These are phyloP conservation scores for Acmispon strigosus DNA, from an alignment of 306 rosid genomes.

Conservation along the genomic window DNA sequence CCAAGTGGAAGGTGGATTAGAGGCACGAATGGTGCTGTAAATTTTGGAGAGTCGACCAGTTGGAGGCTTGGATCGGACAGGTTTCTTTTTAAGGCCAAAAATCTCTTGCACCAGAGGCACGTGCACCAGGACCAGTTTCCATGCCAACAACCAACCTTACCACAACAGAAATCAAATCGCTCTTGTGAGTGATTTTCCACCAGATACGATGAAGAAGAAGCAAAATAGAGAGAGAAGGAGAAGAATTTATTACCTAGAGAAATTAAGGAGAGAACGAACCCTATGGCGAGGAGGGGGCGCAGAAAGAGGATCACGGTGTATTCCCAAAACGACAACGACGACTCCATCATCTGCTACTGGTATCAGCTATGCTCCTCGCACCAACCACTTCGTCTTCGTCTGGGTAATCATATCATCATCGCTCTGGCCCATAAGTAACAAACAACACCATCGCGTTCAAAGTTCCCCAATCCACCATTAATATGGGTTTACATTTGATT, in stretches of 20 bases:
- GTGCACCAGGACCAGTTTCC: conserved; percentile 86
- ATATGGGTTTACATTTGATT: no score
- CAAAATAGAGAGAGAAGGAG: not conserved
- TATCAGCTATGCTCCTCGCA: no score
- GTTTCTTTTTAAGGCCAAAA: conserved; percentile 66
- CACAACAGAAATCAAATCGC: not conserved
- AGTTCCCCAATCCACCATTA: no score
- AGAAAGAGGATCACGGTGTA: conserved; percentile 35
- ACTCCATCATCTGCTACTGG: not conserved
- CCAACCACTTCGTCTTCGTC: no score
- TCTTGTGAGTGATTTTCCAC: not conserved
- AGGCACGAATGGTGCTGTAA: conserved; percentile 42
- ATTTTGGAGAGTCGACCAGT: conserved; percentile 61
- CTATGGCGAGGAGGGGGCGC: conserved; percentile 56
- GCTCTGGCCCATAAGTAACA: no score
- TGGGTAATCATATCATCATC: no score
- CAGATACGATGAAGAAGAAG: not conserved
- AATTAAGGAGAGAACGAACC: conserved; percentile 51
- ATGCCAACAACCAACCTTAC: conserved; percentile 79
- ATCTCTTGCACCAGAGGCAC: conserved; percentile 90
- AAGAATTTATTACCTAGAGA: conserved; percentile 36
- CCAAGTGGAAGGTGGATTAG: conserved; percentile 37
- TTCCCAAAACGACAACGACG: conserved; percentile 36
- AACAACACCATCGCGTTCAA: no score
- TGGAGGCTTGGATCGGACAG: conserved; percentile 45